A percentile compares a stretch with the other conserved stretches of the same genome.
These are phyloP conservation scores for Barbarea vulgaris DNA, from an alignment of 345 rosid genomes.

Conservation along the genomic window DNA sequence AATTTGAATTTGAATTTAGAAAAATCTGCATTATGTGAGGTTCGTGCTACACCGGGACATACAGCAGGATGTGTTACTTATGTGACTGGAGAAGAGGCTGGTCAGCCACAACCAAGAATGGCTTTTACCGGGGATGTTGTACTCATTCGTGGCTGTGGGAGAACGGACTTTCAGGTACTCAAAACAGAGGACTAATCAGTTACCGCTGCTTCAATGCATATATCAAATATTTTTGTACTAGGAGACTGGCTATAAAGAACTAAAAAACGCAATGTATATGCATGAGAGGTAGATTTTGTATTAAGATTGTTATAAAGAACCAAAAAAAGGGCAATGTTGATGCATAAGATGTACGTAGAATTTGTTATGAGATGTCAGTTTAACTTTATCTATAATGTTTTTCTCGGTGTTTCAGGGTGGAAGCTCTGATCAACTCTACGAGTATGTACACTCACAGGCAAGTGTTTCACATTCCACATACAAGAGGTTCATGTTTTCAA, in stretches of 20 bases:
- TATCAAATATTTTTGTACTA: no score
- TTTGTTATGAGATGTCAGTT: neutral
- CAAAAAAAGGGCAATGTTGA: conserved; percentile 4
- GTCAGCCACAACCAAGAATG: conserved; percentile 89
- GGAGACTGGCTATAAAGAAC: conserved; percentile 2
- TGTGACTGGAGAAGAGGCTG: conserved; percentile 80
- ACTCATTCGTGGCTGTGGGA: conserved; percentile 93
- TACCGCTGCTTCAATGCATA: neutral
- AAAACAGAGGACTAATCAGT: neutral
- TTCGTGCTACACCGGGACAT: conserved; percentile 93
- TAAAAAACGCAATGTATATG: neutral
- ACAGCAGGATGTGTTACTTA: conserved; percentile 91
- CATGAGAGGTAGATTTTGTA: neutral
- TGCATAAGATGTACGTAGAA: neutral
- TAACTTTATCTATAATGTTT: neutral
- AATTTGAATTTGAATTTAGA: no score
- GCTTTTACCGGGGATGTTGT: conserved; percentile 94
- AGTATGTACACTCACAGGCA: conserved; percentile 96
- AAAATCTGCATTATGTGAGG: no score
- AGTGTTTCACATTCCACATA: conserved; percentile 19
- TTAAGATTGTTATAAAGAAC: neutral
- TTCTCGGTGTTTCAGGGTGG: conserved; percentile 65
- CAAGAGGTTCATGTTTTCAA: neutral
- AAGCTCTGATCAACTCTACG: conserved; percentile 75
- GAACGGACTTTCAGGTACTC: conserved; percentile 94